Evolutionary conservation across 2,329 filamentous ascomycete species (phyloP).

Genomic region (Xylariaceae sp.): DNA sequence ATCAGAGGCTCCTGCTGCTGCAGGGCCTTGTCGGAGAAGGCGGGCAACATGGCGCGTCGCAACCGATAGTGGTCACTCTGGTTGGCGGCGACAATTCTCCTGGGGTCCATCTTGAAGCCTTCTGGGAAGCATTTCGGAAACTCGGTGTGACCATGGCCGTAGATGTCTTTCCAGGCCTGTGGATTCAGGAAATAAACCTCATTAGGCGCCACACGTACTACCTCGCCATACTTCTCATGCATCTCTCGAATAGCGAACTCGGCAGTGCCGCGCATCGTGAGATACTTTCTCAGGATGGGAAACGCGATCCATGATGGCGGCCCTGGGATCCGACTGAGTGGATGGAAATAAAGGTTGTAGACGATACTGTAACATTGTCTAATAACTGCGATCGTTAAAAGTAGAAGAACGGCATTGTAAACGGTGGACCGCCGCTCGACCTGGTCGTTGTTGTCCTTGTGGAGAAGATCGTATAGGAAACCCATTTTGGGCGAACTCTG

Average conservation of each 20-base stretch:
- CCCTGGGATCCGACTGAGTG: constrained; percentile 25
- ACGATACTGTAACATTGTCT: constrained; percentile 8
- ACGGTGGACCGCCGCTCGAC: neutral
- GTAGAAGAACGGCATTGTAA: neutral
- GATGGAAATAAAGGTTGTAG: constrained; percentile 32
- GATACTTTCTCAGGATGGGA: constrained; percentile 15
- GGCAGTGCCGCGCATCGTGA: constrained; percentile 20
- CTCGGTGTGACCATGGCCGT: constrained; percentile 31
- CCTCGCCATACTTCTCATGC: constrained; percentile 27
- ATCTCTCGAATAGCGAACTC: constrained; percentile 23
- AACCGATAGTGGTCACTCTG: constrained; percentile 42
- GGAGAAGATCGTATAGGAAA: neutral
- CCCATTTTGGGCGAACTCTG: neutral
- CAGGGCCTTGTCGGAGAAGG: constrained; percentile 39
- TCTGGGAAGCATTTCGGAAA: constrained; percentile 28
- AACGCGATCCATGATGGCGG: constrained; percentile 27
- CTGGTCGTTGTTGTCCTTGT: neutral
- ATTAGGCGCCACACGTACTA: constrained; percentile 38
- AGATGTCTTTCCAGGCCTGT: constrained; percentile 40
- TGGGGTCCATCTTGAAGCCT: constrained; percentile 22
- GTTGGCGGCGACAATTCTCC: constrained; percentile 27
- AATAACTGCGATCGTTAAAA: neutral
- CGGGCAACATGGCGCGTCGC: constrained; percentile 46
- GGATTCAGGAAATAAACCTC: constrained; percentile 35
- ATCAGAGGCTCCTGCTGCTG: constrained; percentile 35